Evolutionary conservation across 1,284 basidiomycete genomes (phyloP).

Genomic region (Boletellus dicymbophilus): DNA sequence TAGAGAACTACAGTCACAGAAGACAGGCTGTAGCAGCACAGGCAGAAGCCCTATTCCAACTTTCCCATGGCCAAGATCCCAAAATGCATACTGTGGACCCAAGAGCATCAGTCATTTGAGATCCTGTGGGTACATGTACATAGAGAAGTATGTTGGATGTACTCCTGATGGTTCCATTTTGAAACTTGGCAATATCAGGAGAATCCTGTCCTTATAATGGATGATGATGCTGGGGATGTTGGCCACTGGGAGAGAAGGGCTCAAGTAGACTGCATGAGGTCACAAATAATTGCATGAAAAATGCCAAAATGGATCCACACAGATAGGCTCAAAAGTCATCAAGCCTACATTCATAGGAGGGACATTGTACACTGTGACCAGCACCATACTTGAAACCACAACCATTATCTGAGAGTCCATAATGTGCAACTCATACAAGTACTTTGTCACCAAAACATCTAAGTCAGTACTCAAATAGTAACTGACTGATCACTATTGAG

Average conservation of each 20-base stretch:
- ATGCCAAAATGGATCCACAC: conserved; percentile 9
- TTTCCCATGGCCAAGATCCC: conserved; percentile 13
- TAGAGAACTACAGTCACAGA: conserved; percentile 6
- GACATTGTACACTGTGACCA: conserved; percentile 11
- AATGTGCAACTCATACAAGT: conserved; percentile 12
- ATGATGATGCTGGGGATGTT: conserved; percentile 10
- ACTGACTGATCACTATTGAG: background rate
- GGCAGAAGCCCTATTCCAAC: conserved; percentile 13
- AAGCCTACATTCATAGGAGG: background rate
- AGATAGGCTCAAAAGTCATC: background rate
- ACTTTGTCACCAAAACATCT: background rate
- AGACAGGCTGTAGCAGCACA: conserved; percentile 2
- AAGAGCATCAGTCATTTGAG: conserved; percentile 11
- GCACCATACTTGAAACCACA: conserved; percentile 5
- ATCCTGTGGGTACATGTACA: conserved; percentile 7
- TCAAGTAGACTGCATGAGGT: conserved; percentile 9
- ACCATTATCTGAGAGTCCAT: conserved; percentile 5
- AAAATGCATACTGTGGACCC: conserved; percentile 15
- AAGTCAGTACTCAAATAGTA: background rate
- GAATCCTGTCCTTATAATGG: conserved; percentile 6
- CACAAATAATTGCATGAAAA: conserved; percentile 11
- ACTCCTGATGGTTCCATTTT: conserved; percentile 9
- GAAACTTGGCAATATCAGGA: conserved; percentile 13
- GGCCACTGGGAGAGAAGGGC: conserved; percentile 12
- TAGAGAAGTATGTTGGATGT: conserved; percentile 19